Percentiles rank a stretch among this genome's conserved stretches.
phyloP scores from a whole-genome alignment of 2,329 filamentous ascomycete genomes.

The Trichophyton simii region DNA sequence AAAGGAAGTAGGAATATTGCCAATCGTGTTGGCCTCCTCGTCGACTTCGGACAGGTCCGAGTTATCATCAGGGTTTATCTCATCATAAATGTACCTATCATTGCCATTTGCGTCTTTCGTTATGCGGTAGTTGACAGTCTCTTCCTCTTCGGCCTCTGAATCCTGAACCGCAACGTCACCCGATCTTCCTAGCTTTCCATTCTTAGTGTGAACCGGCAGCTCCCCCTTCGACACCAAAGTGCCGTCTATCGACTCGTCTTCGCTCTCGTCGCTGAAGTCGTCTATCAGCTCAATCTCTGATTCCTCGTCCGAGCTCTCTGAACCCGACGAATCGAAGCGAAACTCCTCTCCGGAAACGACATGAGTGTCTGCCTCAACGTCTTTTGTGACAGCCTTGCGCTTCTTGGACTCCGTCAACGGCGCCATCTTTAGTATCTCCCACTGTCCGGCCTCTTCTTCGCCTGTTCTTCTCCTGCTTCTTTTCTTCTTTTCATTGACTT shows the following conservation, averaged over 20 bases:
- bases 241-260: slow-evolving; percentile 11
- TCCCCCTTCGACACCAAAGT: slow-evolving; percentile 15
- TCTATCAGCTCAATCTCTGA: slow-evolving; percentile 45
- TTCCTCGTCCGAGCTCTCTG: slow-evolving; percentile 29
- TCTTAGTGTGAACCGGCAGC: slow-evolving; percentile 28
- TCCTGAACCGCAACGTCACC: neutral
- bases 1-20: slow-evolving; percentile 83
- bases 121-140: slow-evolving; percentile 25
- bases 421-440: slow-evolving; percentile 18
- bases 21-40: slow-evolving; percentile 77
- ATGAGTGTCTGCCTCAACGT: slow-evolving; percentile 35
- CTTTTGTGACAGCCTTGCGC: slow-evolving; percentile 50
- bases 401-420: slow-evolving; percentile 40
- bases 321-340: slow-evolving; percentile 31
- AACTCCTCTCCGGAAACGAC: slow-evolving; percentile 51
- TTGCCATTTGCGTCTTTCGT: slow-evolving; percentile 75
- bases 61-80: slow-evolving; percentile 90
- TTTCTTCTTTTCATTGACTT: neutral
- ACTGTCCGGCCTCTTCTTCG: too few species aligned
- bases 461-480: neutral
- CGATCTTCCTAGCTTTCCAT: neutral
- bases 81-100: slow-evolving; percentile 78
- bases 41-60: slow-evolving; percentile 85
- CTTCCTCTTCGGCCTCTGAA: neutral
- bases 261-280: slow-evolving; percentile 40